Evolutionary conservation across 228 moss, liverwort and hornwort species (phyloP), one percentile per base, ranked within the genome.

Genomic region (Sphagnum fallax): DNA sequence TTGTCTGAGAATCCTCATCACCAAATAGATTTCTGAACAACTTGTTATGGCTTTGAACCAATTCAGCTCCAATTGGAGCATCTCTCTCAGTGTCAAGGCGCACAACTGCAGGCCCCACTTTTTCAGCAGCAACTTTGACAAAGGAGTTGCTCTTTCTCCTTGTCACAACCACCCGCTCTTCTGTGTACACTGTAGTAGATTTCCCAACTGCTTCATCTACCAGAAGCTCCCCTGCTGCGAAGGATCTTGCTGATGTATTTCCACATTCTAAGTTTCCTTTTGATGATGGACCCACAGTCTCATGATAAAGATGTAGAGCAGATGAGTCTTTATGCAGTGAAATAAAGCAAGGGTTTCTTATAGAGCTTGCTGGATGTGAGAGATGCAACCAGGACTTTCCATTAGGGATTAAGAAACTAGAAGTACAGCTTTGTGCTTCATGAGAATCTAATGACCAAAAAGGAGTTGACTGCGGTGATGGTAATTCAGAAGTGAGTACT

Each of bases 71-170:
- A 5, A 58, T 61, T 2, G 69, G 69, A 12, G 58, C 16, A 8
- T 58, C 69, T 60, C 69, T 70, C 53, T 70, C 69, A 47, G 69
- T 70, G 55, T 70, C 69, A 70, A 70, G 69, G 13, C 69, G 69
- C 69, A 70, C 69, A 18, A 70, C 69, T 10, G 69, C 69, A 8
- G 69, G 69, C 6, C 57, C 59, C 4, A 70, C 69, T 48, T 16
- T 16, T 47, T 70, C 16, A 60, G 60, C 60, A 47, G 69, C 69
- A 55, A n/a, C 47, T 47, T 70, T 70, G n/a, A 70, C 69, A 50
- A 70, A 70, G 53, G 69, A 59, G 48, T 70, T 70, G n/a, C 48
- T 70, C 48, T 70, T 70, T 60, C 60, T 61, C 47, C 69, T 70
- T 5, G 52, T 16, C 52, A 49, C 52, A 51, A 8, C 52, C 6